Evolutionary conservation across 2,329 filamentous ascomycete species (phyloP), one percentile per base, ranked within the genome.

Genomic region (Cytospora piceicola): DNA sequence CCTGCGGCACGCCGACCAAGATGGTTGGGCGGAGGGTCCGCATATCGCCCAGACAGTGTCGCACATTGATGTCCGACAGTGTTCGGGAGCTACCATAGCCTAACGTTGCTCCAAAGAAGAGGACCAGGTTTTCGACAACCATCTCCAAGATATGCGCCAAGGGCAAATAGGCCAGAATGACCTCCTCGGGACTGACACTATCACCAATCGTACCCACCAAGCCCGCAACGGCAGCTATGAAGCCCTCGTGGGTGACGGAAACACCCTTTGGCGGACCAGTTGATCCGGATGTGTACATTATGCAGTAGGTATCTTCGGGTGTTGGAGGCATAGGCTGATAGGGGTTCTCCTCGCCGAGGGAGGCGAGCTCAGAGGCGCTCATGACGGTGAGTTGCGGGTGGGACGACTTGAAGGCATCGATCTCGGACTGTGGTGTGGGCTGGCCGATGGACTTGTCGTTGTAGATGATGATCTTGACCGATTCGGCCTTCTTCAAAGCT

Each of bases 71-170:
- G 75, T 98, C 94, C 9, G 94, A 92, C 63, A 99, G 83, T 0
- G 95, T 98, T 73, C 92, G 89, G 22, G 93, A 90, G 75, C 92
- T 94, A 67, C 94, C 95, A 77, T 98, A 98, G 65, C 95, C 95
- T 81, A 99, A 89, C 36, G 91, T 94, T 71, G 90, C 94, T 71
- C 95, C 95, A 83, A 94, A 92, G 79, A 89, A 95, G 68, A 99
- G 79, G 66, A 91, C 92, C 9, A 94, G 83, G 76, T 96, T 97
- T 80, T 99, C 95, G 70, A 99, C 92, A 66, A 94, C 91, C 78
- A 97, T 95, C 78, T 99, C 95, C 73, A 99, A 88, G 73, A 98
- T 98, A 76, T 99, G 95, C 2, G 95, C 94, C 61, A 96, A 88
- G 1, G 95, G 95, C 17, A 99, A 87, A 77, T 98, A 99, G 27